Evolutionary conservation across 306 rosid genomes (phyloP).

Genomic region (Rubus idaeus): DNA sequence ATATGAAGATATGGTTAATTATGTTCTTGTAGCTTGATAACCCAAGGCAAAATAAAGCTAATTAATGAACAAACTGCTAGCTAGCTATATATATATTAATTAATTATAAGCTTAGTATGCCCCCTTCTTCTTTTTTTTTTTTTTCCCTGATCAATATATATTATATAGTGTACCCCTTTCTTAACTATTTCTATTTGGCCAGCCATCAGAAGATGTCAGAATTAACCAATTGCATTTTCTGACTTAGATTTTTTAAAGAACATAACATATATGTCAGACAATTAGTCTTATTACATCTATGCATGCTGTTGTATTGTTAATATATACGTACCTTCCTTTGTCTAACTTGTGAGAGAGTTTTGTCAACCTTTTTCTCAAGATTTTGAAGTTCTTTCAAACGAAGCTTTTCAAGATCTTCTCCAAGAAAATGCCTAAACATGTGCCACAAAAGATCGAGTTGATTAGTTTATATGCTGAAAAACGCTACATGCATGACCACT

Average conservation of each 20-base stretch:
- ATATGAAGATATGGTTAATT: too few relatives aligned
- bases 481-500: too few relatives aligned
- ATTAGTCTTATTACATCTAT: too few relatives aligned
- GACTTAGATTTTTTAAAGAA: background rate
- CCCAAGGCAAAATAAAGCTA: too few relatives aligned
- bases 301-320: background rate
- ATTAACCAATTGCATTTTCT: too few relatives aligned
- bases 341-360: conserved; percentile 53
- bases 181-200: background rate
- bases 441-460: background rate
- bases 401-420: conserved; percentile 76
- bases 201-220: background rate
- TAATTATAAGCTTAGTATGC: too few relatives aligned
- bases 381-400: conserved; percentile 51
- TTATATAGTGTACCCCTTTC: background rate
- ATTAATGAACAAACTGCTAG: too few relatives aligned
- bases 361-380: conserved; percentile 68
- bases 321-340: conserved; percentile 49
- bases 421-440: conserved; percentile 58
- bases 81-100: too few relatives aligned
- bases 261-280: background rate
- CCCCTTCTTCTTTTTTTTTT: too few relatives aligned
- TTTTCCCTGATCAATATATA: too few relatives aligned
- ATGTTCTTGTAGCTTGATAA: too few relatives aligned
- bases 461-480: background rate